phyloP scores from a whole-genome alignment of 2,329 filamentous ascomycete species.

The Westerdykella ornata region DNA sequence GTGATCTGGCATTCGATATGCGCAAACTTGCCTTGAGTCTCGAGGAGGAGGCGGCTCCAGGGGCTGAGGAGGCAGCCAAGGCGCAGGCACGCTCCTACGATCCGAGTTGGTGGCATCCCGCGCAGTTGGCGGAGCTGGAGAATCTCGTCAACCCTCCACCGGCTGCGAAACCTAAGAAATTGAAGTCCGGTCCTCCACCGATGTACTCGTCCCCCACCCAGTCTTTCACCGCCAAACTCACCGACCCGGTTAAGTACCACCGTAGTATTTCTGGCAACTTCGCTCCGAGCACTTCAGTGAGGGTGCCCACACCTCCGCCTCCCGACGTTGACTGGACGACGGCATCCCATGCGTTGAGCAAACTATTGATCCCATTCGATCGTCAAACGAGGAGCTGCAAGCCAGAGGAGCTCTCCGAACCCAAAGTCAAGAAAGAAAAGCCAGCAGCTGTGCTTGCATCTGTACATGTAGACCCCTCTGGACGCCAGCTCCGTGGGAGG shows the following conservation, averaged over 20 bases:
- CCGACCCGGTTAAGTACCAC: conserved; percentile 59
- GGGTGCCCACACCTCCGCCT: conserved; percentile 57
- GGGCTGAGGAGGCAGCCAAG: conserved; percentile 9
- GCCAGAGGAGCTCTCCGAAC: conserved; percentile 65
- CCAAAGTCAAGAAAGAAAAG: conserved; percentile 53
- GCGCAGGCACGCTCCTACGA: conserved; percentile 30
- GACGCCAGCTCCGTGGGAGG: conserved; percentile 64
- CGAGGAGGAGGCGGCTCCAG: conserved; percentile 15
- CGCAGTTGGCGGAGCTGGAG: conserved; percentile 28
- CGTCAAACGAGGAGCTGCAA: conserved; percentile 70
- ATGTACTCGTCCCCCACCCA: conserved; percentile 85
- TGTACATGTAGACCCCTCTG: conserved; percentile 41
- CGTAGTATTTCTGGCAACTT: conserved; percentile 53
- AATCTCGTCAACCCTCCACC: conserved; percentile 28
- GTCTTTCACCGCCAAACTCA: conserved; percentile 74
- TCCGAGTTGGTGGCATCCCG: conserved; percentile 41
- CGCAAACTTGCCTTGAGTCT: conserved; percentile 42
- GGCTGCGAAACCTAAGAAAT: conserved; percentile 51
- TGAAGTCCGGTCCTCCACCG: conserved; percentile 52
- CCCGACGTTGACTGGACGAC: conserved; percentile 81
- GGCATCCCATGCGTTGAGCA: conserved; percentile 76
- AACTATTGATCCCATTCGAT: conserved; percentile 69
- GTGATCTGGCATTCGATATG: conserved; percentile 55
- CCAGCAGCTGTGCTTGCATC: conserved; percentile 31
- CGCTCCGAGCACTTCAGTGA: conserved; percentile 32